These are phyloP conservation scores for Stachybotrys chartarum DNA, from an alignment of 2,329 filamentous ascomycete genomes.

Conservation along the genomic window DNA sequence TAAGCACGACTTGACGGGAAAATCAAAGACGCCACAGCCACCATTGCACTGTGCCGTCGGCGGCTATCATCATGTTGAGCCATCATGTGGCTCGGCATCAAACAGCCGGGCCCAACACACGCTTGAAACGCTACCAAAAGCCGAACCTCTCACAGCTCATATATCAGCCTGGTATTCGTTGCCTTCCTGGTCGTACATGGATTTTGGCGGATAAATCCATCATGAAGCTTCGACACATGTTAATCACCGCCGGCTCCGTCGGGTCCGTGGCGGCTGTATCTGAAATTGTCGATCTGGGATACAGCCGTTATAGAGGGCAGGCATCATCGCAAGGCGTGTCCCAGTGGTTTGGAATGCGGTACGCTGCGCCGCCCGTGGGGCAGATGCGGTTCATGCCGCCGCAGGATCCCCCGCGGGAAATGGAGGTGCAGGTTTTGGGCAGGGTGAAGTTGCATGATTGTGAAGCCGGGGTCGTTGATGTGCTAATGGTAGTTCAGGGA, in stretches of 20 bases:
- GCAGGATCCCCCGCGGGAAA: constrained; percentile 42
- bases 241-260: neutral
- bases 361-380: constrained; percentile 62
- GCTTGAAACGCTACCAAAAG: no score
- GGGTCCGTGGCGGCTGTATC: neutral
- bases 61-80: no score
- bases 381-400: constrained; percentile 61
- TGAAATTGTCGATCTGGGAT: constrained; percentile 51
- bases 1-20: no score
- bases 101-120: no score
- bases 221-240: neutral
- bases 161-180: no score
- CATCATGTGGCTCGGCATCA: no score
- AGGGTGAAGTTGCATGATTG: neutral
- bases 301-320: constrained; percentile 58
- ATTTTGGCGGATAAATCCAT: neutral
- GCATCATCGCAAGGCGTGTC: constrained; percentile 49
- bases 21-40: no score
- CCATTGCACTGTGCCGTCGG: no score
- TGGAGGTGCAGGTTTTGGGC: neutral
- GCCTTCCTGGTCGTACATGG: no score
- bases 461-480: neutral
- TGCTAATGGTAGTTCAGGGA: constrained; percentile 9
- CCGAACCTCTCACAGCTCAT: no score
- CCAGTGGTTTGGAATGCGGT: constrained; percentile 70